These are phyloP conservation scores for Dactylonectria macrodidyma DNA, from an alignment of 2,329 filamentous ascomycete species.

Conservation along the genomic window DNA sequence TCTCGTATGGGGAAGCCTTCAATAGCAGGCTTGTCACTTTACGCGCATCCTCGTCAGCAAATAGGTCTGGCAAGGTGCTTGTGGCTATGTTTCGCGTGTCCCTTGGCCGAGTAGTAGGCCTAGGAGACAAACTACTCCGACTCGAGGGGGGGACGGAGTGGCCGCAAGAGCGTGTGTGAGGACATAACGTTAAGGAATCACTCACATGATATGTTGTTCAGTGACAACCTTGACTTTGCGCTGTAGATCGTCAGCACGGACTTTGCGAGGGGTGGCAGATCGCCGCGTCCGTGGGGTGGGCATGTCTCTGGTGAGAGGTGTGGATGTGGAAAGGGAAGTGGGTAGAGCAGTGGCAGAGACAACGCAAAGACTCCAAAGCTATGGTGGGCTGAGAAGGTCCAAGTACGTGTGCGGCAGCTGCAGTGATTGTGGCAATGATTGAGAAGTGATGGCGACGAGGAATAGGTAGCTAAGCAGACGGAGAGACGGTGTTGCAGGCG, in stretches of 20 bases:
- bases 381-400: neutral
- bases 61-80: neutral
- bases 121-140: neutral
- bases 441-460: constrained; percentile 15
- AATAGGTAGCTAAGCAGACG: constrained; percentile 10
- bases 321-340: constrained; percentile 3
- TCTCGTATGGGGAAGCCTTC: constrained; percentile 93
- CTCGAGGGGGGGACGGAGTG: neutral
- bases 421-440: constrained; percentile 2
- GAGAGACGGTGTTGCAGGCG: constrained; percentile 8
- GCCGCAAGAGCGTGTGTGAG: constrained; percentile 2
- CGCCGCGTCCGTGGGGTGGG: constrained; percentile 33
- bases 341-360: neutral
- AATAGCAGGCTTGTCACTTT: constrained; percentile 79
- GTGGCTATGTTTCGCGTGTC: neutral
- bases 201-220: constrained; percentile 90
- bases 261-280: constrained; percentile 33
- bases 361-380: constrained; percentile 22
- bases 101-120: neutral
- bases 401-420: constrained; percentile 9
- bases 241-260: constrained; percentile 67
- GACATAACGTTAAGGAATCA: constrained; percentile 43
- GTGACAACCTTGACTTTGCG: constrained; percentile 94
- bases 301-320: constrained; percentile 26
- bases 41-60: constrained; percentile 24